phyloP scores from a whole-genome alignment of 495 filamentous ascomycete species.

The Tuber magnatum region DNA sequence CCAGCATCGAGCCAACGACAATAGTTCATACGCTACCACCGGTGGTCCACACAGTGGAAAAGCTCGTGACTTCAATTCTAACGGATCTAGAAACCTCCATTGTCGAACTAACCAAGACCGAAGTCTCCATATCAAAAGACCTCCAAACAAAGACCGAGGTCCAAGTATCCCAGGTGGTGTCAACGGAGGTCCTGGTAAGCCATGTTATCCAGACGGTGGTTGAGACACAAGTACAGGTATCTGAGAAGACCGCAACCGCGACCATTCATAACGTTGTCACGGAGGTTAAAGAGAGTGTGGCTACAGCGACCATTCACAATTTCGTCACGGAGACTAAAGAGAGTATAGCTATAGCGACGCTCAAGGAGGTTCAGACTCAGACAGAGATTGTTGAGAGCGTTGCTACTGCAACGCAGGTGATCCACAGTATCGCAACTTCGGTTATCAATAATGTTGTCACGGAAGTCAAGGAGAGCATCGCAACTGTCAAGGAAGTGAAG shows the following conservation, averaged over 20 bases:
- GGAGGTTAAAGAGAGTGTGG: not conserved
- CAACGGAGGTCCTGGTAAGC: conserved; percentile 28
- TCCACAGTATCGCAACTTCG: conserved; percentile 15
- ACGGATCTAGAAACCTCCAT: conserved; percentile 21
- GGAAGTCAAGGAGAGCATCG: conserved; percentile 24
- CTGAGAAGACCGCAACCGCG: conserved; percentile 25
- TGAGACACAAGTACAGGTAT: conserved; percentile 30
- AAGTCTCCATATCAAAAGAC: conserved; percentile 18
- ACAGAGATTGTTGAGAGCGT: not conserved
- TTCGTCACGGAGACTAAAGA: not conserved
- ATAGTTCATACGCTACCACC: conserved; percentile 29
- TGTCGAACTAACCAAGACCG: conserved; percentile 24
- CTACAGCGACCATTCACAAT: not conserved
- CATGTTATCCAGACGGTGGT: conserved; percentile 35
- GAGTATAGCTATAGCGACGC: not conserved
- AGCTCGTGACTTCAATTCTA: conserved; percentile 27
- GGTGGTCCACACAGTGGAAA: conserved; percentile 30
- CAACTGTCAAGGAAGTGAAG: conserved; percentile 15
- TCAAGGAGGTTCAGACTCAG: not conserved
- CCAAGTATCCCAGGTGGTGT: conserved; percentile 33
- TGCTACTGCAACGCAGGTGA: conserved; percentile 7
- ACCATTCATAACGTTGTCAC: conserved; percentile 10
- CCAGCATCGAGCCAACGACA: conserved; percentile 33
- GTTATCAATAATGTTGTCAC: not conserved
- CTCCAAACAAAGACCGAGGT: conserved; percentile 31